Conservation (phyloP, 805 yeast species). For the Candida jianshihensis region DNA sequence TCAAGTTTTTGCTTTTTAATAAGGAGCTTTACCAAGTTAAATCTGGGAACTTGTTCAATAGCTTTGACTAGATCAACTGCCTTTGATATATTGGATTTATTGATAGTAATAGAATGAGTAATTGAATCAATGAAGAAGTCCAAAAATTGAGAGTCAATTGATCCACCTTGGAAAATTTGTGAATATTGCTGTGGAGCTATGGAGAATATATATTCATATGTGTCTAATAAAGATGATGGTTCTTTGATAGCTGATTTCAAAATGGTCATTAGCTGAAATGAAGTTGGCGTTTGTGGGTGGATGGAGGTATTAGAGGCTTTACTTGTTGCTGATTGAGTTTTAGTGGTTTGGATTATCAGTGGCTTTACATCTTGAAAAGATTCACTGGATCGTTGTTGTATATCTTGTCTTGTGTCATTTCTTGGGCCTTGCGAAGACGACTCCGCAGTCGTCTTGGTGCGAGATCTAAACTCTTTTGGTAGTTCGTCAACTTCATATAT, state of each 20-base stretch:
- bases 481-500: slow-evolving; percentile 36
- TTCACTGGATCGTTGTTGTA: no score
- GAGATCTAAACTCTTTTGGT: slow-evolving; percentile 38
- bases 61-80: slow-evolving; percentile 7
- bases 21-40: slow-evolving; percentile 14
- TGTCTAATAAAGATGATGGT: slow-evolving; percentile 21
- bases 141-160: slow-evolving; percentile 43
- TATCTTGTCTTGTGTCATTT: no score
- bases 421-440: no score
- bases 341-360: no score
- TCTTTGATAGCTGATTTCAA: slow-evolving; percentile 21
- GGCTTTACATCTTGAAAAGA: no score
- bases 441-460: no score
- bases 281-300: slow-evolving; percentile 41
- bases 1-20: slow-evolving; percentile 7
- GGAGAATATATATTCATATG: slow-evolving; percentile 29
- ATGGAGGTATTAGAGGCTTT: no score
- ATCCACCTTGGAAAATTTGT: slow-evolving; percentile 32
- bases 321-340: no score
- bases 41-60: slow-evolving; percentile 16
- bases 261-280: slow-evolving; percentile 37
- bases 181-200: slow-evolving; percentile 19
- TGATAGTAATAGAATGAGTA: not conserved
- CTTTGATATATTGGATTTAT: not conserved
- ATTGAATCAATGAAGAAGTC: slow-evolving; percentile 40